Conservation (phyloP, 768 basidiomycete genomes). For the Sarcodon aspratus region DNA sequence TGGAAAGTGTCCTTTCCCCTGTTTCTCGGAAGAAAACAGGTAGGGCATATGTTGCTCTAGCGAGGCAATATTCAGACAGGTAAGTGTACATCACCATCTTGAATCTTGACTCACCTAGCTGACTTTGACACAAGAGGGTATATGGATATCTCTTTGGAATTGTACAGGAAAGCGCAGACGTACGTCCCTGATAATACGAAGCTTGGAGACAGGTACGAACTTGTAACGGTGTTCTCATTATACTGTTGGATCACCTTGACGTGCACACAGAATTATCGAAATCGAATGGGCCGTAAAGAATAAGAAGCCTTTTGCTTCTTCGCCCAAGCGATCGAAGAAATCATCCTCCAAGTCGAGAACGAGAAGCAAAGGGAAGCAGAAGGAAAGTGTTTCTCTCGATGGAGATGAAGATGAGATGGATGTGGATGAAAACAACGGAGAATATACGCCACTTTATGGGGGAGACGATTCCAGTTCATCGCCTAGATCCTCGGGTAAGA, state of each 20-base stretch:
- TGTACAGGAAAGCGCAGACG: constrained; percentile 71
- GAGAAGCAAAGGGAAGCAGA: constrained; percentile 21
- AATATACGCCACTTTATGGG: constrained; percentile 6
- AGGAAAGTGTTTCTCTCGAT: constrained; percentile 2
- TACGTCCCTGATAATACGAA: constrained; percentile 85
- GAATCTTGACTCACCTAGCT: neutral
- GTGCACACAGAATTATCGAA: constrained; percentile 55
- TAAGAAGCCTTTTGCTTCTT: constrained; percentile 45
- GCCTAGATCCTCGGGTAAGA: neutral
- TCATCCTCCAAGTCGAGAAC: neutral
- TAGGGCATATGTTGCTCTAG: constrained; percentile 73
- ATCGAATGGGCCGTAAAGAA: constrained; percentile 72
- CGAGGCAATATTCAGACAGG: constrained; percentile 75
- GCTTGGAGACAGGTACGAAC: constrained; percentile 67
- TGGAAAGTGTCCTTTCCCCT: constrained; percentile 56
- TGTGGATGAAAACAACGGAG: constrained; percentile 20
- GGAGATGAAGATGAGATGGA: constrained; percentile 8
- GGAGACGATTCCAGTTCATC: neutral
- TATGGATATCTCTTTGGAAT: constrained; percentile 65
- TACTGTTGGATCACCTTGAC: constrained; percentile 15
- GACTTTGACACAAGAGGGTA: constrained; percentile 43
- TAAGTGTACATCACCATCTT: constrained; percentile 20
- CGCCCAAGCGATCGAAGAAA: constrained; percentile 40
- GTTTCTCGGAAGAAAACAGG: constrained; percentile 75
- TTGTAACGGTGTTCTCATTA: constrained; percentile 11